Evolutionary conservation across 108 stramenopile species (phyloP).

Genomic region (Hondaea fermentalgiana): DNA sequence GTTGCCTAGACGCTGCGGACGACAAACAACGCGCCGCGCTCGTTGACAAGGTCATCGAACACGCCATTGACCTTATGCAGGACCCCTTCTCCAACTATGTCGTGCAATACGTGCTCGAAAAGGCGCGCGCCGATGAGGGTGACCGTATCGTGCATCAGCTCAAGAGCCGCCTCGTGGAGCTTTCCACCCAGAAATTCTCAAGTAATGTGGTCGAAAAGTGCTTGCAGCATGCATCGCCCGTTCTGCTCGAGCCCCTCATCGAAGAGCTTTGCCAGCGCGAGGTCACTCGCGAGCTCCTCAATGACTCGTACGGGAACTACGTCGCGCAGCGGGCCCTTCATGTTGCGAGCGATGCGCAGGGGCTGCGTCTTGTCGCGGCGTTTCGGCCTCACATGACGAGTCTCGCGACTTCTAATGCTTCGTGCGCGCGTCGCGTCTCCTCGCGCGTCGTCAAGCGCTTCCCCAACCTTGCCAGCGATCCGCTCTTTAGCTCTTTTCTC

Average conservation of each 20-base stretch:
- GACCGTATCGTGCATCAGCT: slow-evolving; percentile 72
- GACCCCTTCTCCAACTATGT: slow-evolving; percentile 88
- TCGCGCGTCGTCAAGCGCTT: slow-evolving; percentile 9
- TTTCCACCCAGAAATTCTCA: slow-evolving; percentile 92
- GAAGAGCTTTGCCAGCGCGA: slow-evolving; percentile 72
- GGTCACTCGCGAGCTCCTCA: slow-evolving; percentile 72
- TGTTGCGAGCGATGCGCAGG: slow-evolving; percentile 81
- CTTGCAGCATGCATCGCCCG: slow-evolving; percentile 78
- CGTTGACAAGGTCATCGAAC: slow-evolving; percentile 74
- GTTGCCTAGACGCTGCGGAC: slow-evolving; percentile 83
- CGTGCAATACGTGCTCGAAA: slow-evolving; percentile 82
- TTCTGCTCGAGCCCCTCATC: slow-evolving; percentile 70
- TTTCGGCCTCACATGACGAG: slow-evolving; percentile 77
- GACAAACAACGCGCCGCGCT: slow-evolving; percentile 69
- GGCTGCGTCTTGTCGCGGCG: slow-evolving; percentile 77
- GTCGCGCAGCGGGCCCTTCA: slow-evolving; percentile 84
- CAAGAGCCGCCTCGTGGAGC: slow-evolving; percentile 69
- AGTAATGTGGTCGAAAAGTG: slow-evolving; percentile 97
- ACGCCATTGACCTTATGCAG: slow-evolving; percentile 89
- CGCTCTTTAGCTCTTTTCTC: neutral
- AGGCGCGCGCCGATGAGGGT: slow-evolving; percentile 74
- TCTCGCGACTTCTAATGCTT: slow-evolving; percentile 47
- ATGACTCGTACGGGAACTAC: slow-evolving; percentile 94
- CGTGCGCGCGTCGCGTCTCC: neutral
- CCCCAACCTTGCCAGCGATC: neutral